Percentiles rank a stretch among this genome's conserved stretches.
Evolutionary conservation across 441 rosid species (phyloP).

Genomic region (Mallotus japonicus): DNA sequence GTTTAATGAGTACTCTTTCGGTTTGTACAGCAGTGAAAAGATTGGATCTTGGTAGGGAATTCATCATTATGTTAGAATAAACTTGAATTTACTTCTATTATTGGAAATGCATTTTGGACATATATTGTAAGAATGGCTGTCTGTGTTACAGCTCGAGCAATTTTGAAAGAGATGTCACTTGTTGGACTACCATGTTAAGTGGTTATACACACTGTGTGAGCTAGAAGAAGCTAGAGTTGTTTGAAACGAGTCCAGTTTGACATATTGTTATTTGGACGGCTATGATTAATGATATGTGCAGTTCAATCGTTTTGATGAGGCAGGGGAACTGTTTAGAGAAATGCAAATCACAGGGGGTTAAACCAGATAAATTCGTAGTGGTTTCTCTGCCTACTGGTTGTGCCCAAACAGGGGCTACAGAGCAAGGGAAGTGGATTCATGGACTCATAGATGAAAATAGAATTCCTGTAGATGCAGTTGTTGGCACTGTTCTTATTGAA

Average conservation of each 20-base stretch:
- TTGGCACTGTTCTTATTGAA: conserved; percentile 59
- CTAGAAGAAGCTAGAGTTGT: conserved; percentile 49
- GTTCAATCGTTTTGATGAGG: conserved; percentile 50
- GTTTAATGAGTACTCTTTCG: conserved; percentile 50
- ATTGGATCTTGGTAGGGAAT: conserved; percentile 49
- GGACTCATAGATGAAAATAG: conserved; percentile 42
- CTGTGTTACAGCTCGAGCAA: conserved; percentile 36
- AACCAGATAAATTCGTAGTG: conserved; percentile 49
- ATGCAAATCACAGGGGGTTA: conserved; percentile 39
- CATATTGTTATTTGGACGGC: conserved; percentile 64
- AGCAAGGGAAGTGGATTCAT: conserved; percentile 70
- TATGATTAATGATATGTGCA: conserved; percentile 59
- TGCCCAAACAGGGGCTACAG: conserved; percentile 57
- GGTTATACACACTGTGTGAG: conserved; percentile 39
- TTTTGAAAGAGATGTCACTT: conserved; percentile 51
- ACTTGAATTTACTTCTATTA: conserved; percentile 40
- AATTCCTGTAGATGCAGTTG: conserved; percentile 43
- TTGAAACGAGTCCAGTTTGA: conserved; percentile 57
- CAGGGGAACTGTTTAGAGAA: conserved; percentile 47
- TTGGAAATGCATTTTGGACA: conserved; percentile 59
- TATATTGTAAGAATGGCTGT: conserved; percentile 57
- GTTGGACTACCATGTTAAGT: conserved; percentile 56
- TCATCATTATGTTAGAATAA: conserved; percentile 37
- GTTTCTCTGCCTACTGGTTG: conserved; percentile 64
- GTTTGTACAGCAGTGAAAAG: conserved; percentile 54